Conservation (phyloP, 1,139 yeast species). For the Hyphopichia pseudoburtonii region DNA sequence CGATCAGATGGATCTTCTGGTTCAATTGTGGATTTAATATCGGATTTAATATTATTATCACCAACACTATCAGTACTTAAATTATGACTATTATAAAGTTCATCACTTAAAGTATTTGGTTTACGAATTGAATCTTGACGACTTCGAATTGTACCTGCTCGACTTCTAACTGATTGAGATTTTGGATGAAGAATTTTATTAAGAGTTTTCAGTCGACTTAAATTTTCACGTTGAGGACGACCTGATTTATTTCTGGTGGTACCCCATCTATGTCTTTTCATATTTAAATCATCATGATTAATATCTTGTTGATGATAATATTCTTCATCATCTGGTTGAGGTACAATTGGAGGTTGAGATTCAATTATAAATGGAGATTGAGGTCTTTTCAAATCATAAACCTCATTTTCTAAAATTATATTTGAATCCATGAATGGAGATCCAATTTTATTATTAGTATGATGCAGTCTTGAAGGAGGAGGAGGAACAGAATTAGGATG, state of each 20-base stretch:
- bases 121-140: slow-evolving; percentile 18
- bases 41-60: slow-evolving; percentile 17
- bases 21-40: slow-evolving; percentile 19
- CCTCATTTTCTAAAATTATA: slow-evolving; percentile 22
- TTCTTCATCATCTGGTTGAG: slow-evolving; percentile 9
- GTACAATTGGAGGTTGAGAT: slow-evolving; percentile 5
- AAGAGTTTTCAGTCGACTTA: slow-evolving; percentile 49
- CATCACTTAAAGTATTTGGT: slow-evolving; percentile 17
- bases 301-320: slow-evolving; percentile 9
- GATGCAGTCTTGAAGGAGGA: not conserved
- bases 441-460: slow-evolving; percentile 1
- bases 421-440: slow-evolving; percentile 29
- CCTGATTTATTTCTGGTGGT: slow-evolving; percentile 80
- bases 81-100: not conserved
- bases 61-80: slow-evolving; percentile 17
- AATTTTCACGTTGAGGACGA: slow-evolving; percentile 50
- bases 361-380: slow-evolving; percentile 18
- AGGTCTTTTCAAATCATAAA: slow-evolving; percentile 18
- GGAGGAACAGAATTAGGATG: not conserved
- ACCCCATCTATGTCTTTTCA: slow-evolving; percentile 88
- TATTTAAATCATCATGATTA: slow-evolving; percentile 24
- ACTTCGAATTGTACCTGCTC: not conserved
- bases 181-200: slow-evolving; percentile 25
- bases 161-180: not conserved
- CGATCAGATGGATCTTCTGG: slow-evolving; percentile 41